Base-by-base conservation (phyloP, 1,139 yeast genomes). In the Cylindricascospora bacillispora region DNA sequence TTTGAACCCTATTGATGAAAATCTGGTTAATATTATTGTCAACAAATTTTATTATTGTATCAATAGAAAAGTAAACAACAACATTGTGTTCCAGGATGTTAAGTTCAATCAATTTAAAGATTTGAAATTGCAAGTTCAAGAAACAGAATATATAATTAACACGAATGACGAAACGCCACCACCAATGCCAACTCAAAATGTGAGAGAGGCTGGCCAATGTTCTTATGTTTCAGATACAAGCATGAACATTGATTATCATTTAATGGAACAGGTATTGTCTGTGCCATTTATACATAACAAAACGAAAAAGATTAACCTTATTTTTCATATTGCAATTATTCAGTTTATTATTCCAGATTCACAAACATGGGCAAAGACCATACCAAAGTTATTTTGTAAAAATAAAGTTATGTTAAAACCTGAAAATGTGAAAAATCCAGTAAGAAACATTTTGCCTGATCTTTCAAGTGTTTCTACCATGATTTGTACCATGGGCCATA, bases 401-500 rank as follows among this genome's bases (percentile, higher is more conserved):
- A 28, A 29, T 7, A 30, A 33, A 12, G 26, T 26, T 12, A 14
- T 24, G 13, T 15, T 31, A 16, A 21, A 23, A 10, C 32, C 37
- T 7, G 11, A 21, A 16, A 23, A 23, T n/a, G 15, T 15, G 10
- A 15, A 19, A 12, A 24, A 20, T 13, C 26, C 28, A 13, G 15
- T 11, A 12, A 22, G 15, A 6, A 28, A 13, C 5, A 12, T 9
- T 11, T 25, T 39, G 4, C 41, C 43, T 6, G 26, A 24, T 6
- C 13, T 39, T 10, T 27, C 33, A 20, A 27, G 30, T 13, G 28
- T 39, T 10, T 23, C 32, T n/a, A 35, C 38, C 2, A 36, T 39
- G 41, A 26, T 39, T 9, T 33, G 37, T 15, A 32, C 41, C 3
- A 30, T 39, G 17, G 43, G 43, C 9, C 24, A 31, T 6, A 26